Conservation (phyloP, 148 eudicot genomes). For the Spergularia marina region DNA sequence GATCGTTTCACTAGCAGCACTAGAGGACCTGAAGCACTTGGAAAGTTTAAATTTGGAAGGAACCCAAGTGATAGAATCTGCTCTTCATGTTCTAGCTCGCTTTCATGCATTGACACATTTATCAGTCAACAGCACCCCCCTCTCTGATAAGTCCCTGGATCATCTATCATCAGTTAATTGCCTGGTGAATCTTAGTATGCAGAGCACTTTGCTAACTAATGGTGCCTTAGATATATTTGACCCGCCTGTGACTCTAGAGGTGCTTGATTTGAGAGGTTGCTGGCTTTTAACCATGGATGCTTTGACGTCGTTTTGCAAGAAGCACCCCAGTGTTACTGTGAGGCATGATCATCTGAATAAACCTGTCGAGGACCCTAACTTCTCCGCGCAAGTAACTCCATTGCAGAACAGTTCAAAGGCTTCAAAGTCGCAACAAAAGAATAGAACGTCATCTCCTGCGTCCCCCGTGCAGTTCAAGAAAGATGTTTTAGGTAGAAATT, state of each 20-base stretch:
- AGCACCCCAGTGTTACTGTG: constrained; percentile 53
- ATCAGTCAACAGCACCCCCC: constrained; percentile 43
- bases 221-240: constrained; percentile 51
- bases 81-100: constrained; percentile 41
- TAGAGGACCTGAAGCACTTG: constrained; percentile 48
- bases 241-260: constrained; percentile 52
- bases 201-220: constrained; percentile 62
- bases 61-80: constrained; percentile 48
- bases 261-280: constrained; percentile 65
- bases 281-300: constrained; percentile 77
- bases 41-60: constrained; percentile 61
- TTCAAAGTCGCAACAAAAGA: constrained; percentile 34
- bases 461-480: constrained; percentile 31
- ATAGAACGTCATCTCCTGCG: constrained; percentile 18
- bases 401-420: constrained; percentile 27
- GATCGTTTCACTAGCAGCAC: constrained; percentile 49
- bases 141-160: constrained; percentile 51
- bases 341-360: constrained; percentile 46
- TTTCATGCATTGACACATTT: constrained; percentile 43
- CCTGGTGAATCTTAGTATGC: constrained; percentile 50
- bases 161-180: constrained; percentile 42
- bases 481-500: constrained; percentile 45
- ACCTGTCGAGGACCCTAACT: constrained; percentile 23
- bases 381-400: constrained; percentile 22
- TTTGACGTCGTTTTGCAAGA: constrained; percentile 41